These are phyloP conservation scores for Gossypium raimondii DNA, from an alignment of 345 rosid species.

Conservation along the genomic window DNA sequence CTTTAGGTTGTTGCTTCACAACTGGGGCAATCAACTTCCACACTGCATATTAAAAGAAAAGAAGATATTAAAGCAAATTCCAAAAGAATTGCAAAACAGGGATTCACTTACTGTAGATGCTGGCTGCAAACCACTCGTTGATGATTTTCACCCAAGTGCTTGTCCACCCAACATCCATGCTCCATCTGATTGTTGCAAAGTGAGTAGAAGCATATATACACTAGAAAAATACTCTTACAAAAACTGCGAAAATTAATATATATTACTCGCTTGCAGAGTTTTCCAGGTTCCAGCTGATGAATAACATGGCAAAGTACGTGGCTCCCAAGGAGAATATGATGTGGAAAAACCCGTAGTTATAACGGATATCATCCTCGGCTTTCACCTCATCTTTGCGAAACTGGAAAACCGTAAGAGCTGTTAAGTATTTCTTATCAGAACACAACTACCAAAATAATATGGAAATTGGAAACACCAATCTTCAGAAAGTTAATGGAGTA, in stretches of 20 bases:
- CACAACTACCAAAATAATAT: neutral
- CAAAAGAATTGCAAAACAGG: neutral
- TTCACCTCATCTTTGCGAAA: slow-evolving; percentile 51
- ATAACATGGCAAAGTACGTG: slow-evolving; percentile 91
- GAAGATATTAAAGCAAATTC: neutral
- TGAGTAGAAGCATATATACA: neutral
- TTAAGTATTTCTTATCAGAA: neutral
- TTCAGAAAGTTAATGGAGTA: neutral
- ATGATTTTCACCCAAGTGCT: slow-evolving; percentile 92
- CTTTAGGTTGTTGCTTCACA: slow-evolving; percentile 51
- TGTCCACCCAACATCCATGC: slow-evolving; percentile 87
- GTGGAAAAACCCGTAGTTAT: slow-evolving; percentile 77
- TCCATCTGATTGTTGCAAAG: slow-evolving; percentile 53
- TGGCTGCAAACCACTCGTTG: slow-evolving; percentile 86
- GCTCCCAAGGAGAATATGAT: slow-evolving; percentile 82
- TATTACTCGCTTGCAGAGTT: slow-evolving; percentile 39
- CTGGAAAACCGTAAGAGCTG: slow-evolving; percentile 31
- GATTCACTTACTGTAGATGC: slow-evolving; percentile 59
- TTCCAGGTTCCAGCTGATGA: slow-evolving; percentile 78
- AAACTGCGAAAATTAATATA: neutral
- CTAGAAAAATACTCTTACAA: neutral
- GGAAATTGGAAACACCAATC: neutral
- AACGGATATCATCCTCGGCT: slow-evolving; percentile 65
- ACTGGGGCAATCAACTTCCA: slow-evolving; percentile 40
- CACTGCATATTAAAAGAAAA: slow-evolving; percentile 34